These are phyloP conservation scores for Sutorius eximius DNA, from an alignment of 1,284 basidiomycete genomes.

Conservation along the genomic window DNA sequence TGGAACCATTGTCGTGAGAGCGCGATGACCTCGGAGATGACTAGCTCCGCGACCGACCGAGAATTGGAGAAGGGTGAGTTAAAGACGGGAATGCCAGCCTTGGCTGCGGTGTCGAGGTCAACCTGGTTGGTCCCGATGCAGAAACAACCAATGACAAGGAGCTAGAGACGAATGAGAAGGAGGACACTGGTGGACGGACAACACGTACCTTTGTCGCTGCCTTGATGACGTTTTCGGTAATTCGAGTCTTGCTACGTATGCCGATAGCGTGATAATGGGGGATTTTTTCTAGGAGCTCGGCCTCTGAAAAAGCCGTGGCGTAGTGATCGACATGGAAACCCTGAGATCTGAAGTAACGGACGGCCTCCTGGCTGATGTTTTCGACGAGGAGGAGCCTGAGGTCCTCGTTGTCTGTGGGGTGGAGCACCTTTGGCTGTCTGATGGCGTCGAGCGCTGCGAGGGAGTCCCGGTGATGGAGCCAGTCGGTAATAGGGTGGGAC, in stretches of 20 bases:
- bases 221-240: constrained; percentile 87
- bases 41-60: constrained; percentile 97
- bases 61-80: constrained; percentile 99
- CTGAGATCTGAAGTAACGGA: constrained; percentile 76
- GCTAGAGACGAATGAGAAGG: constrained; percentile 45
- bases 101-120: constrained; percentile 82
- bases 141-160: constrained; percentile 97
- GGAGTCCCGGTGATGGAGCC: constrained; percentile 40
- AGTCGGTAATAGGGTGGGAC: constrained; percentile 43
- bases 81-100: constrained; percentile 95
- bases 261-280: constrained; percentile 92
- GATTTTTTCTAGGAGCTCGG: constrained; percentile 88
- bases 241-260: constrained; percentile 96
- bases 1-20: constrained; percentile 95
- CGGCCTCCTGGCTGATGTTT: constrained; percentile 94
- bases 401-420: constrained; percentile 76
- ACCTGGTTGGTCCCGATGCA: constrained; percentile 99
- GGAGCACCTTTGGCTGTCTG: constrained; percentile 65
- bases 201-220: constrained; percentile 73
- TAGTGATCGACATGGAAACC: constrained; percentile 95
- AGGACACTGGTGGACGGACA: not conserved
- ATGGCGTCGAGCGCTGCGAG: constrained; percentile 30
- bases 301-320: constrained; percentile 86
- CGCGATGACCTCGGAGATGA: constrained; percentile 91
- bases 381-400: constrained; percentile 85